Conservation (phyloP, 2,329 filamentous ascomycete species). For the Aureobasidium mangrovei region DNA sequence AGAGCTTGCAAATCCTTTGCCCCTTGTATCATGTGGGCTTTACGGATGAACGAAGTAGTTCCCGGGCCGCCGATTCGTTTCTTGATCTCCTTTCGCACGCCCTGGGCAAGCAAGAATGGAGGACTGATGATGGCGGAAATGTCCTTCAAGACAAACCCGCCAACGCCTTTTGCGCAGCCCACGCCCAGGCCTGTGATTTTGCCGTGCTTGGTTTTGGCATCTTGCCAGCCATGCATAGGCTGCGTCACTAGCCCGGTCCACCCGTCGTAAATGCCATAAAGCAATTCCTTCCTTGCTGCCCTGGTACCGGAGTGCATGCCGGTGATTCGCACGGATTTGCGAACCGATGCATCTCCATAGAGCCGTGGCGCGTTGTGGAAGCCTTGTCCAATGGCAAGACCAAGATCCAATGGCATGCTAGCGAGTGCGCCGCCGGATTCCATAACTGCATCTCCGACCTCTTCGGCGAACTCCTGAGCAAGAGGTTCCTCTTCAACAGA, state of each 20-base stretch:
- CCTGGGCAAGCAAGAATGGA: conserved; percentile 75
- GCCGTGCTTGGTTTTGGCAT: conserved; percentile 28
- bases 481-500: conserved; percentile 24
- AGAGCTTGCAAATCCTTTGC: conserved; percentile 23
- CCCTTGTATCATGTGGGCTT: conserved; percentile 26
- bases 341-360: conserved; percentile 75
- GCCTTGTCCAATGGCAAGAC: conserved; percentile 70
- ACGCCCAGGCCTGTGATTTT: conserved; percentile 25
- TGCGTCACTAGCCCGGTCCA: conserved; percentile 74
- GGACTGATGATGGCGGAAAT: conserved; percentile 56
- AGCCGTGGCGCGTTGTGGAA: conserved; percentile 81
- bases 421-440: conserved; percentile 68
- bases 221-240: conserved; percentile 59
- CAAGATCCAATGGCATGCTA: conserved; percentile 77
- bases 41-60: conserved; percentile 23
- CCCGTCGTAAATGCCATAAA: conserved; percentile 66
- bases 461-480: conserved; percentile 40
- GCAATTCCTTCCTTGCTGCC: conserved; percentile 57
- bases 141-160: conserved; percentile 74
- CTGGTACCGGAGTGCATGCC: conserved; percentile 66
- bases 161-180: conserved; percentile 75
- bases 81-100: conserved; percentile 67
- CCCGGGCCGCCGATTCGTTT: conserved; percentile 35
- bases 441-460: conserved; percentile 57
- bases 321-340: conserved; percentile 70